phyloP scores from a whole-genome alignment of 2,329 filamentous ascomycete genomes.

The Aspergillus aculeatus region DNA sequence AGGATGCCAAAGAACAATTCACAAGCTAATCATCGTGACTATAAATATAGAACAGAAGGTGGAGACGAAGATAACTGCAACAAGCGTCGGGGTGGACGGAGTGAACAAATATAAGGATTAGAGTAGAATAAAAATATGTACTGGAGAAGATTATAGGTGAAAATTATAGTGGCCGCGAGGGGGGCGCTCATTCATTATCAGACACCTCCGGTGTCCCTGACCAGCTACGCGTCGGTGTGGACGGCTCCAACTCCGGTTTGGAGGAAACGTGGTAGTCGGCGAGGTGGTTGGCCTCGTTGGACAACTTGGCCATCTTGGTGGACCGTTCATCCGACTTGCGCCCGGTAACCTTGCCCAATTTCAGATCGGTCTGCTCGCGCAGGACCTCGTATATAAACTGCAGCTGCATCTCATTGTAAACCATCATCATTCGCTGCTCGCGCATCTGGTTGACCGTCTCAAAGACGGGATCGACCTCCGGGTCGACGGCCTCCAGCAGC shows the following conservation, averaged over 20 bases:
- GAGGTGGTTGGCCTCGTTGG: conserved; percentile 29
- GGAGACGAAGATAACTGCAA: not conserved
- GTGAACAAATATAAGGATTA: conserved; percentile 12
- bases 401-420: conserved; percentile 83
- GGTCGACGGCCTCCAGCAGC: conserved; percentile 51
- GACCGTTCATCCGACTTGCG: conserved; percentile 32
- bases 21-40: not conserved
- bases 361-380: conserved; percentile 53
- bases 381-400: conserved; percentile 86
- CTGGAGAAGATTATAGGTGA: conserved; percentile 12
- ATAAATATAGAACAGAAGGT: not conserved
- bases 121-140: conserved; percentile 6
- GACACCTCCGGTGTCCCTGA: conserved; percentile 31
- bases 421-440: conserved; percentile 91
- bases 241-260: conserved; percentile 39
- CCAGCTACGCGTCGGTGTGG: conserved; percentile 28
- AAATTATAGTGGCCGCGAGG: conserved; percentile 7
- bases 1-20: too few species aligned
- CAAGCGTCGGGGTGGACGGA: conserved; percentile 7
- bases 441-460: conserved; percentile 76
- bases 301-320: conserved; percentile 37
- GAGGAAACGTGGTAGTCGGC: conserved; percentile 16
- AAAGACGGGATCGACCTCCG: conserved; percentile 67
- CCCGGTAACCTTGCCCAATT: conserved; percentile 29
- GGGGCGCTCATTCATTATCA: conserved; percentile 28